Evolutionary conservation across 345 rosid genomes (phyloP), one percentile per base, ranked within the genome.

Genomic region (Euphorbia lathyris): DNA sequence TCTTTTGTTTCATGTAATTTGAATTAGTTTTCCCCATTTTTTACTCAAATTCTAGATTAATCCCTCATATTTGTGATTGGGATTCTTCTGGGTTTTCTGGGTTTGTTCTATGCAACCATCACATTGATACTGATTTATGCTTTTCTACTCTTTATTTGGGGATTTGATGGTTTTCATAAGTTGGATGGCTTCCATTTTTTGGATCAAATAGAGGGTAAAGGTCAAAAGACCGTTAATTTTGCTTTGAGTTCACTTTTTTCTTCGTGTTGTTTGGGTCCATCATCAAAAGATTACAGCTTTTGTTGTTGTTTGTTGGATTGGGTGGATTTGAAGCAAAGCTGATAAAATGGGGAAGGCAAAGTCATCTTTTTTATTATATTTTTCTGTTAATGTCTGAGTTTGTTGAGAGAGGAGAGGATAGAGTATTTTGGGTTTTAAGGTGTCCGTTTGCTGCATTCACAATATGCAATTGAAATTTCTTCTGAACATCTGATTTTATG

Each of bases 241-340:
- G n/a, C n/a, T n/a, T n/a, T n/a, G n/a, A n/a, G n/a, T n/a, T n/a
- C n/a, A 40, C 9, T 50, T 61, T 76, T 65, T 73, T 58, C 26
- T n/a, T 64, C 17, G n/a, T 65, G 47, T 66, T 58, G 67, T 40
- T 75, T 72, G 63, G 72, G 22, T 59, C 38, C 52, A 58, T 64
- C 11, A 5, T 40, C 43, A 2, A 51, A 53, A 30, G 27, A 29
- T 38, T 26, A 27, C 1, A n/a, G 40, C 53, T 68, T 29, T 65
- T 45, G 62, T 29, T 65, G n/a, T 0, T 61, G 47, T 68, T 81
- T 80, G 83, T 40, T 77, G 83, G 62, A 67, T 52, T 63, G 80
- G 81, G 78, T 78, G 70, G 70, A 83, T 81, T 86, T 77, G 77
- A 86, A 83, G 88, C 87, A 73, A 84, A 81, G 87, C 66, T 78